phyloP scores from a whole-genome alignment of 768 basidiomycete species.

The Neoboletus magnificus region DNA sequence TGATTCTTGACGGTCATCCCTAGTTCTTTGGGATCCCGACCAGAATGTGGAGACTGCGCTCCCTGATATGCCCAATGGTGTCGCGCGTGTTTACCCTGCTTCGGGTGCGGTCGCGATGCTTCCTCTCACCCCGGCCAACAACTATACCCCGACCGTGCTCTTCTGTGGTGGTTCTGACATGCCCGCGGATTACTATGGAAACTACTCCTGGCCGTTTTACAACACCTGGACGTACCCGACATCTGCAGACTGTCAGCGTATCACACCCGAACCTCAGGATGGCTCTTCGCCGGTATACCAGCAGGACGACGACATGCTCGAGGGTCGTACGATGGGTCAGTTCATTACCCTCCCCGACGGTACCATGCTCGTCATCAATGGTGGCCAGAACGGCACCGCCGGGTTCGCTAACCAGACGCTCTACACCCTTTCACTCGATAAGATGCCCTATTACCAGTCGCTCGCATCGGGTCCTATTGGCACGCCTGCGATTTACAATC shows the following conservation, averaged over 20 bases:
- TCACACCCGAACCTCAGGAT: slow-evolving; percentile 80
- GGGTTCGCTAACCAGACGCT: slow-evolving; percentile 69
- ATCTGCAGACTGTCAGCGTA: slow-evolving; percentile 71
- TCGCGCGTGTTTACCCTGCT: slow-evolving; percentile 85
- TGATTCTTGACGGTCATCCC: neutral
- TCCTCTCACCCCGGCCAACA: slow-evolving; percentile 85
- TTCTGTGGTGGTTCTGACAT: slow-evolving; percentile 91
- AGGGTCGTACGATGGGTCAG: slow-evolving; percentile 86
- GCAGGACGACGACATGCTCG: slow-evolving; percentile 72
- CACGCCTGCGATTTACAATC: slow-evolving; percentile 82
- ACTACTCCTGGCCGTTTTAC: slow-evolving; percentile 69
- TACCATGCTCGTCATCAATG: slow-evolving; percentile 78
- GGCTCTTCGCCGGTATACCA: slow-evolving; percentile 58
- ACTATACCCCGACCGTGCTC: slow-evolving; percentile 78
- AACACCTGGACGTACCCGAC: slow-evolving; percentile 74
- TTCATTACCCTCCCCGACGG: slow-evolving; percentile 82
- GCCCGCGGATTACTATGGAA: slow-evolving; percentile 67
- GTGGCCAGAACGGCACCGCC: slow-evolving; percentile 82
- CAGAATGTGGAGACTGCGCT: slow-evolving; percentile 58
- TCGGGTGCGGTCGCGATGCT: slow-evolving; percentile 89
- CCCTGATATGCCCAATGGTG: slow-evolving; percentile 68
- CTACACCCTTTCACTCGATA: slow-evolving; percentile 34
- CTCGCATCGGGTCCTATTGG: slow-evolving; percentile 78
- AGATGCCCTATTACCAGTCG: slow-evolving; percentile 71
- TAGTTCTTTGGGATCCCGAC: slow-evolving; percentile 51